These are phyloP conservation scores for Plasmodium inui DNA, from an alignment of 169 alveolate species.

Conservation along the genomic window DNA sequence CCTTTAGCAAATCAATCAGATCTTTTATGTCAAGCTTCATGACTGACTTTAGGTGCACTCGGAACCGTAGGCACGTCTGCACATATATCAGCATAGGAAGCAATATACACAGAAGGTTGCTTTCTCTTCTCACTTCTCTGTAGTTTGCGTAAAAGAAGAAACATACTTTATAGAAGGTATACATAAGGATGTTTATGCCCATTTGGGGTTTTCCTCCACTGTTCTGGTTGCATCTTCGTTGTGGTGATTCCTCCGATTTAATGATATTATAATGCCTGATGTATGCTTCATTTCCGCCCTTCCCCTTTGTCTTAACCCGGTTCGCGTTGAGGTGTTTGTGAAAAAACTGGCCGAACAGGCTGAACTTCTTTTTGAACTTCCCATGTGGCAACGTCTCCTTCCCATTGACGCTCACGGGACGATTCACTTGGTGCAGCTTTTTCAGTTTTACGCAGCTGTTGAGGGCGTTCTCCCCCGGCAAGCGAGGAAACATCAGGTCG, in stretches of 20 bases:
- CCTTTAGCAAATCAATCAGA: neutral
- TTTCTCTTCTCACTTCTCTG: constrained; percentile 11
- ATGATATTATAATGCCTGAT: constrained; percentile 5
- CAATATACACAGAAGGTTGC: constrained; percentile 25
- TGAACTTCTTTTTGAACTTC: constrained; percentile 26
- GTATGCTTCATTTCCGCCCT: neutral
- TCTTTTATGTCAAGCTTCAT: constrained; percentile 23
- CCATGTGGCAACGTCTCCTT: neutral
- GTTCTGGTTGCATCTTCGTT: neutral
- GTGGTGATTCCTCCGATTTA: neutral
- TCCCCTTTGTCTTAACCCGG: neutral
- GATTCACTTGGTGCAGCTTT: neutral
- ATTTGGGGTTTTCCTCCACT: neutral
- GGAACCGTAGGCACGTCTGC: neutral
- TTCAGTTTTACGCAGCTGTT: neutral
- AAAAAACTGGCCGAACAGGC: constrained; percentile 24
- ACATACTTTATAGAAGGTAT: constrained; percentile 42
- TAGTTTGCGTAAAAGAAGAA: constrained; percentile 27
- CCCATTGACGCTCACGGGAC: neutral
- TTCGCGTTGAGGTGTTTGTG: neutral
- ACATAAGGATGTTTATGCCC: constrained; percentile 27
- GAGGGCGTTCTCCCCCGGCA: neutral
- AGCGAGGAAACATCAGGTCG: neutral
- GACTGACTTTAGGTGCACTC: constrained; percentile 7
- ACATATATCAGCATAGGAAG: constrained; percentile 37